Conservation (phyloP, 1,284 basidiomycete species). For the Puccinia novopanici region DNA sequence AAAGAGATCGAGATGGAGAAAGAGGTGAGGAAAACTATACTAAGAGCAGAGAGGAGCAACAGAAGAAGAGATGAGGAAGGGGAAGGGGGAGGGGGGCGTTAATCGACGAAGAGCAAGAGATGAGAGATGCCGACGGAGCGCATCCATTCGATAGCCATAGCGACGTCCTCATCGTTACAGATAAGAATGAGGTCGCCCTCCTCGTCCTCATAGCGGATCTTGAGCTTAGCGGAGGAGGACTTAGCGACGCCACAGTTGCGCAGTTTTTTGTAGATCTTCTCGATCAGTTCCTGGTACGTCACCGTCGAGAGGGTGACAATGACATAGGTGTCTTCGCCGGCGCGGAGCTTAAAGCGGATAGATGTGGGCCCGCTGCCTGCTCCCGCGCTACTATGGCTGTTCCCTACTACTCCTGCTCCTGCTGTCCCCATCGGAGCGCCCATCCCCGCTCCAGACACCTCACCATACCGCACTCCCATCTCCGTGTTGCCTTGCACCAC, state of each 20-base stretch:
- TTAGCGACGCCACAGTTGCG: slow-evolving; percentile 74
- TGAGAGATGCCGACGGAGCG: slow-evolving; percentile 24
- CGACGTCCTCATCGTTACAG: slow-evolving; percentile 82
- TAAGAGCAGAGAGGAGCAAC: not conserved
- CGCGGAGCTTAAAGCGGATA: slow-evolving; percentile 67
- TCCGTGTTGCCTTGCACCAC: slow-evolving; percentile 2
- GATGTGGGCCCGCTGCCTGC: slow-evolving; percentile 53
- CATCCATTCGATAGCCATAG: slow-evolving; percentile 75
- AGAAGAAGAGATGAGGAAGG: not conserved
- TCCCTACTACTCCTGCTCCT: not conserved
- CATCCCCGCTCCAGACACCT: slow-evolving; percentile 31
- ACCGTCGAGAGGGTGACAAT: slow-evolving; percentile 79
- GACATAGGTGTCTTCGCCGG: slow-evolving; percentile 85
- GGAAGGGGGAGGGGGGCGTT: not conserved
- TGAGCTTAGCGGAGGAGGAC: slow-evolving; percentile 73
- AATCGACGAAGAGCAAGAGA: slow-evolving; percentile 42
- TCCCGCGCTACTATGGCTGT: not conserved
- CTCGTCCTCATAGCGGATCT: slow-evolving; percentile 75
- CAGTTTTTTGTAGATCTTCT: slow-evolving; percentile 89
- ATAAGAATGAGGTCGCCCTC: slow-evolving; percentile 84
- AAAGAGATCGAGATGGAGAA: too few species aligned
- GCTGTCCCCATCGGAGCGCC: too few species aligned
- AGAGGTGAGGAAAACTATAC: not conserved
- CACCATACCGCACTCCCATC: slow-evolving; percentile 51
- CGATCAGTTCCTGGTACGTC: slow-evolving; percentile 77